Base-by-base conservation (phyloP, 139 green algal species). In the Auxenochlorella pyrenoidosa region DNA sequence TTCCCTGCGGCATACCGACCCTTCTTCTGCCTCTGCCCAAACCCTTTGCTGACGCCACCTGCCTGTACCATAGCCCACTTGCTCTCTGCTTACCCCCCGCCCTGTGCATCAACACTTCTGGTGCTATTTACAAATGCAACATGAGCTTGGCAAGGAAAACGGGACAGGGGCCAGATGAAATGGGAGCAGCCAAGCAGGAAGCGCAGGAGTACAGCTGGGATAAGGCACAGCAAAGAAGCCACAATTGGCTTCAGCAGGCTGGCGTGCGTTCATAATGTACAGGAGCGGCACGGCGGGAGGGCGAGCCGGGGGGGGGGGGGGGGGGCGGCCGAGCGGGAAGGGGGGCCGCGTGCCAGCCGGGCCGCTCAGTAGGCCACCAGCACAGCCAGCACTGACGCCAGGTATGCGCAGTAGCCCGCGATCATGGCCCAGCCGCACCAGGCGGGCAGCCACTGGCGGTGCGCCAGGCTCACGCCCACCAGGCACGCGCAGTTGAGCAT, bases 391-490 rank as follows among this genome's bases (percentile, higher is more conserved):
- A 92, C 79, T 8, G 71, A 44, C 1, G 80, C 51, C 32, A 98
- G 86, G 84, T 97, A 98, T 10, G 92, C 4, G 24, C 66, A 83
- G 54, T 98, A 98, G 86, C 91, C 93, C 0, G 60, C 93, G 1
- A 95, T 82, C n/a, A 96, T 93, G 83, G 96, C 94, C 24, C 91
- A 87, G 47, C 94, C 95, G 78, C 96, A 95, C 81, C 90, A 88
- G 3, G 66, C 82, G 26, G 95, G 93, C 85, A 97, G 85, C 72
- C 79, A 66, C 54, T 90, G 77, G 6, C 83, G 82, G 79, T 93
- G 92, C 34, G 85, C 8, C 70, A 95, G 38, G 13, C 93, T 92
- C n/a, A 91, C 83, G 4, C 54, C 90, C 30, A 97, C 84, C 24
- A 95, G 79, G 15, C 43, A 84, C 8, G 88, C 44, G 63, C 93